These are phyloP conservation scores for Neodidymelliopsis sp. DNA, from an alignment of 2,329 filamentous ascomycete species.

Conservation along the genomic window DNA sequence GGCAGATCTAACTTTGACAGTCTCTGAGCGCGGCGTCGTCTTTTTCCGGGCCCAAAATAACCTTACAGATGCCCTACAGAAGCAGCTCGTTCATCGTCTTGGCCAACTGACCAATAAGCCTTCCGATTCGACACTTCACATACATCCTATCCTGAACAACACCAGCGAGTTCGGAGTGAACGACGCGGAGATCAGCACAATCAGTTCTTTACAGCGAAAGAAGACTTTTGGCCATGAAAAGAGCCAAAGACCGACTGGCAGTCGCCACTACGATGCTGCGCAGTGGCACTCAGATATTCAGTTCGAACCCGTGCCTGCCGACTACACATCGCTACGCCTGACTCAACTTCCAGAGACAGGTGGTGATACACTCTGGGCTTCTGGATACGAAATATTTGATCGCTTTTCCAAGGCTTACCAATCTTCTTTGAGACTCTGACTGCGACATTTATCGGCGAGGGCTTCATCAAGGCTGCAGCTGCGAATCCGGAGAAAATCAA, in stretches of 20 bases:
- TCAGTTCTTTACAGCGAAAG: slow-evolving; percentile 41
- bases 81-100: slow-evolving; percentile 61
- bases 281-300: slow-evolving; percentile 68
- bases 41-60: slow-evolving; percentile 62
- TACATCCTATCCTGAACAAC: slow-evolving; percentile 61
- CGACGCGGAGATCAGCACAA: slow-evolving; percentile 48
- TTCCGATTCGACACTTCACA: slow-evolving; percentile 63
- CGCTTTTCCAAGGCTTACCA: slow-evolving; percentile 37
- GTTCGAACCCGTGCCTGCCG: slow-evolving; percentile 69
- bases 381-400: slow-evolving; percentile 51
- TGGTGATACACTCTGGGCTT: slow-evolving; percentile 54
- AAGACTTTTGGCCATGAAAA: slow-evolving; percentile 31
- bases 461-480: slow-evolving; percentile 25
- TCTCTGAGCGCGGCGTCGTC: slow-evolving; percentile 60
- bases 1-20: neutral
- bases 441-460: slow-evolving; percentile 33
- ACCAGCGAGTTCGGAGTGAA: slow-evolving; percentile 35
- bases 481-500: slow-evolving; percentile 18
- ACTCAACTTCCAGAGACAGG: slow-evolving; percentile 32
- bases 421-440: slow-evolving; percentile 34
- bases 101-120: slow-evolving; percentile 57
- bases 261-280: slow-evolving; percentile 55
- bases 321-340: slow-evolving; percentile 69
- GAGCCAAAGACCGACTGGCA: slow-evolving; percentile 25
- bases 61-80: slow-evolving; percentile 60